phyloP scores from a whole-genome alignment of 441 rosid species.

The Euphorbia celastroides region DNA sequence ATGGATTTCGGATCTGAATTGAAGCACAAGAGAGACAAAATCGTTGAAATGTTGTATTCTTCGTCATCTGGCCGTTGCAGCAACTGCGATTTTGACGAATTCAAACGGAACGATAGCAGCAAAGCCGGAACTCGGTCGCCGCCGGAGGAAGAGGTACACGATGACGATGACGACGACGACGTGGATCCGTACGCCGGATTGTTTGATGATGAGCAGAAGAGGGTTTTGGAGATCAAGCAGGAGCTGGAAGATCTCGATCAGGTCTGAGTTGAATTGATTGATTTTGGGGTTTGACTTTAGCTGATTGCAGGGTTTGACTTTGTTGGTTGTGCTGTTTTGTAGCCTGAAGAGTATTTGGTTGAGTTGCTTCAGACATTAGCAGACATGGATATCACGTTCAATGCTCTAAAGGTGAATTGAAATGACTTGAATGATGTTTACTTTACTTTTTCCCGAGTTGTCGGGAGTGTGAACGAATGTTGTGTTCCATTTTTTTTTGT shows the following conservation, averaged over 20 bases:
- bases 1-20: conserved; percentile 57
- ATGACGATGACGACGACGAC: conserved; percentile 29
- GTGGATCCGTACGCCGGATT: conserved; percentile 74
- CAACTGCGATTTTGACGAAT: conserved; percentile 47
- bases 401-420: conserved; percentile 67
- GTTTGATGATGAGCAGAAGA: conserved; percentile 89
- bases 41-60: conserved; percentile 70
- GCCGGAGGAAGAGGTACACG: conserved; percentile 4
- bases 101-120: conserved; percentile 20
- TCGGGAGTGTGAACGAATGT: neutral
- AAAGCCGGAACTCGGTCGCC: conserved; percentile 29
- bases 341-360: conserved; percentile 83
- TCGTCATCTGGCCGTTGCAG: conserved; percentile 41
- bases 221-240: conserved; percentile 67
- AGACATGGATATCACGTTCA: conserved; percentile 89
- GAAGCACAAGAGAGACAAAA: conserved; percentile 61
- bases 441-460: neutral
- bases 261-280: conserved; percentile 32
- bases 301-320: conserved; percentile 19
- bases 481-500: neutral
- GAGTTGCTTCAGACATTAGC: conserved; percentile 87
- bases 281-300: neutral
- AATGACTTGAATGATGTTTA: conserved; percentile 10
- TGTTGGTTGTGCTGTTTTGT: conserved; percentile 9
- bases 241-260: conserved; percentile 81